phyloP scores from a whole-genome alignment of 2,329 filamentous ascomycete genomes.

The Thielaviopsis punctulata region DNA sequence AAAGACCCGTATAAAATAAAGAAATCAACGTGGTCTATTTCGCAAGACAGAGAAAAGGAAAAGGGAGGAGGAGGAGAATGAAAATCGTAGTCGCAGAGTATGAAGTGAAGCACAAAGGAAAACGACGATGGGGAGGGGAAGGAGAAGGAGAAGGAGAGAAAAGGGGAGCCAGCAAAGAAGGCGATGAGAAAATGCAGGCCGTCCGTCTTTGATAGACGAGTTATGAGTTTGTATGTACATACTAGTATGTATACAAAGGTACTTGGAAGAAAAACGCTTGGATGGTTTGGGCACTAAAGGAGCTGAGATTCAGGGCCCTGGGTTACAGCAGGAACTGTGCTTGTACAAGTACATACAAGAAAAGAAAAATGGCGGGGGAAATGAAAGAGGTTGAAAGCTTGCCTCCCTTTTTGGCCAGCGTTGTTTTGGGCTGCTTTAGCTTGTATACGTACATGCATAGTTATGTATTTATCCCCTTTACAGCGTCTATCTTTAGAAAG shows the following conservation, averaged over 20 bases:
- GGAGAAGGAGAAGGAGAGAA: constrained; percentile 9
- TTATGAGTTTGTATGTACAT: no score
- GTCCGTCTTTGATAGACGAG: background rate
- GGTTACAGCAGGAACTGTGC: background rate
- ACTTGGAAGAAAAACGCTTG: no score
- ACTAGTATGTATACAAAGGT: no score
- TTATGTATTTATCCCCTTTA: no score
- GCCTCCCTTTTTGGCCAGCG: background rate
- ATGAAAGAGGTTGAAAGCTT: background rate
- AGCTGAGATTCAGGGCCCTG: background rate
- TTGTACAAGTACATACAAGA: background rate
- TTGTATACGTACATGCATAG: no score
- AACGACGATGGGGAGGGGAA: constrained; percentile 18
- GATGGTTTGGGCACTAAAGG: no score
- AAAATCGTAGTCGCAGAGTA: constrained; percentile 11
- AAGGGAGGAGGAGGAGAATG: background rate
- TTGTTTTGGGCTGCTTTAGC: no score
- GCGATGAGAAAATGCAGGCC: background rate
- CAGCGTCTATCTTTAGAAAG: no score
- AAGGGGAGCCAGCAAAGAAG: background rate
- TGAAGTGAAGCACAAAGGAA: constrained; percentile 17
- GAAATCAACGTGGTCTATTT: background rate
- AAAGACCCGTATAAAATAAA: no score
- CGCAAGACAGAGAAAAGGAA: background rate
- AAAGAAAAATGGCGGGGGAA: background rate